Conservation (phyloP, 2,329 filamentous ascomycete species). For the Fusarium aywerte region DNA sequence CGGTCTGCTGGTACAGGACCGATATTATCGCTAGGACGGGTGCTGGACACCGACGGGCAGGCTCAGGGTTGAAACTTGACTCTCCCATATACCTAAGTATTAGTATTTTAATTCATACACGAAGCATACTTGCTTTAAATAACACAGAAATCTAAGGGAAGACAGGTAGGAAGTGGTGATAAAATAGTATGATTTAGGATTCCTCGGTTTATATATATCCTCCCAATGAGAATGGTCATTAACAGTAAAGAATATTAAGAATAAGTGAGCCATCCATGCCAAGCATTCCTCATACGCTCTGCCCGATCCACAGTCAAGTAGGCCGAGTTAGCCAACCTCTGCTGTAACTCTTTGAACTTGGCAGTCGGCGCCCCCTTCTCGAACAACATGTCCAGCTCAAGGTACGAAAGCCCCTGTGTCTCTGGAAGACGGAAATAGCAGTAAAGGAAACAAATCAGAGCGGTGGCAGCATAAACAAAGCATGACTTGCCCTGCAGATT, state of each 20-base stretch:
- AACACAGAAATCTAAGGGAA: fast-evolving
- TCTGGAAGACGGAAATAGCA: conserved; percentile 46
- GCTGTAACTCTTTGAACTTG: conserved; percentile 47
- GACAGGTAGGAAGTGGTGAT: fast-evolving
- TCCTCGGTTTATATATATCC: not conserved
- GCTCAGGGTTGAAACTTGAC: not conserved
- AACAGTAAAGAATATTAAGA: conserved; percentile 15
- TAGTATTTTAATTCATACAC: not conserved
- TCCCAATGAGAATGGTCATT: not conserved
- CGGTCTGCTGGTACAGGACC: not conserved
- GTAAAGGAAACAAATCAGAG: conserved; percentile 37
- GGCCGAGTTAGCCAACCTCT: conserved; percentile 29
- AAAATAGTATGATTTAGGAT: not conserved
- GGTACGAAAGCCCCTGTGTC: conserved; percentile 41
- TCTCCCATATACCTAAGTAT: not conserved
- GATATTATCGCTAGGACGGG: not conserved
- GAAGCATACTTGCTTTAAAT: fast-evolving
- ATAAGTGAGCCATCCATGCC: conserved; percentile 42
- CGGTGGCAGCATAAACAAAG: conserved; percentile 35
- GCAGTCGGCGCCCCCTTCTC: conserved; percentile 39
- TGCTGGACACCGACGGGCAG: conserved; percentile 19
- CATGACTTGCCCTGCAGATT: conserved; percentile 44
- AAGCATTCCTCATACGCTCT: conserved; percentile 41
- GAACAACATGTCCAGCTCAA: conserved; percentile 46
- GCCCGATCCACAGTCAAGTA: conserved; percentile 31